phyloP scores from a whole-genome alignment of 2,329 filamentous ascomycete species.

The Ophiostoma pallidulum region DNA sequence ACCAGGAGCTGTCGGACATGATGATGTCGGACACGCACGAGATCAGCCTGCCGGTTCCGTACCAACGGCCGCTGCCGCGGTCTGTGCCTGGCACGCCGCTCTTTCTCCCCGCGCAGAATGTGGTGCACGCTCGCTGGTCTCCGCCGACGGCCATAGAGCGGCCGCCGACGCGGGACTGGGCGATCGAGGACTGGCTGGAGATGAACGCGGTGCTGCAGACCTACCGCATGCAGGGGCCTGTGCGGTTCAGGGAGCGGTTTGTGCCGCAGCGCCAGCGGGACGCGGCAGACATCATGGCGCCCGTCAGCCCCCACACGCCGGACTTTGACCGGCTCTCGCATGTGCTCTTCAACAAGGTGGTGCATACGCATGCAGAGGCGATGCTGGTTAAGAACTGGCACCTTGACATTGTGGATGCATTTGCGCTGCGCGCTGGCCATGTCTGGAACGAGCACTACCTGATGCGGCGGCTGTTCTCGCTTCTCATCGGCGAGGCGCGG shows the following conservation, averaged over 20 bases:
- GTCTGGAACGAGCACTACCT: slow-evolving; percentile 40
- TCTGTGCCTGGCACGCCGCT: not conserved
- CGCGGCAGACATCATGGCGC: too few species aligned
- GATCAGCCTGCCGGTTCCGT: slow-evolving; percentile 5
- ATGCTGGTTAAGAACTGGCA: slow-evolving; percentile 47
- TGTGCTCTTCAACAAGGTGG: slow-evolving; percentile 37
- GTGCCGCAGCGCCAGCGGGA: too few species aligned
- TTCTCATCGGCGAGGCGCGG: slow-evolving; percentile 42
- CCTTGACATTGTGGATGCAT: slow-evolving; percentile 47
- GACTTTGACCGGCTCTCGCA: not conserved
- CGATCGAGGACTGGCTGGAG: slow-evolving; percentile 39
- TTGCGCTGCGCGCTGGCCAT: slow-evolving; percentile 35
- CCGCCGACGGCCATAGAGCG: not conserved
- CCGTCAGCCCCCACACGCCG: not conserved
- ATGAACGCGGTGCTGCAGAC: slow-evolving; percentile 43
- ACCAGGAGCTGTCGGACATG: slow-evolving; percentile 13
- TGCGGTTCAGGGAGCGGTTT: slow-evolving; percentile 24
- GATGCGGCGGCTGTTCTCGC: slow-evolving; percentile 43
- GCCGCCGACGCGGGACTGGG: slow-evolving; percentile 15
- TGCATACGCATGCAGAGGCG: slow-evolving; percentile 35
- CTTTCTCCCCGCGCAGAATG: not conserved
- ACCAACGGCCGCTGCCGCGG: not conserved
- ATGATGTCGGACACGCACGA: slow-evolving; percentile 14
- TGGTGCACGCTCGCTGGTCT: slow-evolving; percentile 10
- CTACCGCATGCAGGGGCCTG: slow-evolving; percentile 36